Evolutionary conservation across 2,329 filamentous ascomycete genomes (phyloP).

Genomic region (Alternaria hordeiaustralica): DNA sequence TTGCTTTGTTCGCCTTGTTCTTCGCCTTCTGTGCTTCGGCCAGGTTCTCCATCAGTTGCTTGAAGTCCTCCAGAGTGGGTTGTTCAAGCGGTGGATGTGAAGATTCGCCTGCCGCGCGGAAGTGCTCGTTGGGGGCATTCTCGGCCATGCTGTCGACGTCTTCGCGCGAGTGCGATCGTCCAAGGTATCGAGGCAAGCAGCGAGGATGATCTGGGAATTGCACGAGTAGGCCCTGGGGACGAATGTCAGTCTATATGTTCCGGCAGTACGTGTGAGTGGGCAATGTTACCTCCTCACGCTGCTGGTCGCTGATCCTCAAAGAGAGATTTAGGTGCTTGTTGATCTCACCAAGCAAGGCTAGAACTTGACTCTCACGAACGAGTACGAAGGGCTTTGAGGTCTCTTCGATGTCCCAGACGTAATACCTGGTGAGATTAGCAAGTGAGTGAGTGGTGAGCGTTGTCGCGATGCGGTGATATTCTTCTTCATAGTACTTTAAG

Average conservation of each 20-base stretch:
- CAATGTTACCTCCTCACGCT: slow-evolving; percentile 48
- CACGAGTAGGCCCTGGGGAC: slow-evolving; percentile 60
- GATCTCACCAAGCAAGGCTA: slow-evolving; percentile 68
- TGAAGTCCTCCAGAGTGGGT: slow-evolving; percentile 57
- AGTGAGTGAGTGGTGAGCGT: neutral
- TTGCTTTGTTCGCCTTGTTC: slow-evolving; percentile 56
- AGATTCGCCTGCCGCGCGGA: slow-evolving; percentile 25
- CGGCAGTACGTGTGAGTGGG: neutral
- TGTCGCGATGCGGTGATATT: neutral
- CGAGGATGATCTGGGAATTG: slow-evolving; percentile 66
- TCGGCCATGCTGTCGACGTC: slow-evolving; percentile 50
- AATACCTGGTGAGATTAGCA: slow-evolving; percentile 62
- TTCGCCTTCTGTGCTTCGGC: slow-evolving; percentile 59
- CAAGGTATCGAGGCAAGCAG: slow-evolving; percentile 72
- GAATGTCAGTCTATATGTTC: neutral
- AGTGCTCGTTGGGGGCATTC: slow-evolving; percentile 22
- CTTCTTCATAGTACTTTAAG: slow-evolving; percentile 6
- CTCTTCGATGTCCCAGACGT: slow-evolving; percentile 60
- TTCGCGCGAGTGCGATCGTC: slow-evolving; percentile 58
- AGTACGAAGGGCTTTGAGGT: slow-evolving; percentile 66
- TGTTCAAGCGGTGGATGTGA: slow-evolving; percentile 38
- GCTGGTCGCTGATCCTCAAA: slow-evolving; percentile 65
- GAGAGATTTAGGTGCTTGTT: slow-evolving; percentile 62
- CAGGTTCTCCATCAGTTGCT: slow-evolving; percentile 60
- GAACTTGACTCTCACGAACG: slow-evolving; percentile 70